Base-by-base conservation (phyloP, 108 stramenopile species). In the Skeletonema potamos region DNA sequence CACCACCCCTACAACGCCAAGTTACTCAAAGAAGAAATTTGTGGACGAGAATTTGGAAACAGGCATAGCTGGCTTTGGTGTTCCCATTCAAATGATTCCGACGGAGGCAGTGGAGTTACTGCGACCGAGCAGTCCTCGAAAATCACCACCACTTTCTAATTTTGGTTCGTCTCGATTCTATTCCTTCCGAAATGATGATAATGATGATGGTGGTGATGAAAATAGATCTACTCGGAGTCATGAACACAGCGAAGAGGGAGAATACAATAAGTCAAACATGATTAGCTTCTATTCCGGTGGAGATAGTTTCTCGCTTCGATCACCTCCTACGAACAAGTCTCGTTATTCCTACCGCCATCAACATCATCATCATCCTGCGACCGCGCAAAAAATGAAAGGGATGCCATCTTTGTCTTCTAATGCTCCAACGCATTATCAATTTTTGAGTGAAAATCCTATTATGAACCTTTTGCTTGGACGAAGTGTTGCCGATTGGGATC, bases 251-350 rank as follows among this genome's bases (percentile, higher is more conserved):
- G 61, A 30, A n/a, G 26, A 30, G 33, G 66, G 44, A 27, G 62
- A 60, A 11, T 55, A 44, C 41, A 39, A 56, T 13, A 29, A 15
- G 28, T 44, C 68, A 3, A 77, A 77, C 33, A 76, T 77, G 76
- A 67, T 77, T 7, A 77, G 68, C 41, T 77, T 54, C 60, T 77
- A 77, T 46, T 72, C 72, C 1, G 58, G 58, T 32, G 73, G 66
- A 54, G 66, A 46, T 12, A 61, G 39, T 55, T 67, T 66, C 27
- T 77, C 62, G 6, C 48, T 79, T 37, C 73, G 61, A 28, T 70
- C 67, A 10, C 76, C 67, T 2, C 33, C 72, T 15, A 58, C 9
- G 1, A 58, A 58, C 6, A 44, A 43, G 39, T 55, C 32, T 3
- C 64, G 43, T 4, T 22, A 34, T 57, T n/a, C 37, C 54, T 27